phyloP scores from a whole-genome alignment of 164 flowering plant genomes.

The Dillenia turbinata region DNA sequence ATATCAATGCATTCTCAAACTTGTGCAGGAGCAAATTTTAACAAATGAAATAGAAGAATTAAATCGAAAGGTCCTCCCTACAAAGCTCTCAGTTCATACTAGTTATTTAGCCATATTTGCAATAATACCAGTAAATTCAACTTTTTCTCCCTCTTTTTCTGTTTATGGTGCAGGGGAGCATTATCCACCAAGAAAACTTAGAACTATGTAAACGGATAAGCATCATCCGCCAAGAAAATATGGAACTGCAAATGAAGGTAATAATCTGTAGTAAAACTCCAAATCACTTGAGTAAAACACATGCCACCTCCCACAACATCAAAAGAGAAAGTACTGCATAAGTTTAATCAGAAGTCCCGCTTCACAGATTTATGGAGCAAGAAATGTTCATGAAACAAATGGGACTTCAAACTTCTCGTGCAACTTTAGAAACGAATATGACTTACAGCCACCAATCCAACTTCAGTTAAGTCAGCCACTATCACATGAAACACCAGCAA shows the following conservation, averaged over 20 bases:
- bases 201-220: constrained; percentile 40
- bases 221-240: constrained; percentile 29
- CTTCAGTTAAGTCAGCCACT: constrained; percentile 50
- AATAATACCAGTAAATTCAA: too few species aligned
- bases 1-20: too few species aligned
- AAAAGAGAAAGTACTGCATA: too few species aligned
- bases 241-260: constrained; percentile 42
- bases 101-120: too few species aligned
- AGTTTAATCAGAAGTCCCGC: too few species aligned
- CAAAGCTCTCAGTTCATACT: not conserved
- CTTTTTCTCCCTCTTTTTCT: too few species aligned
- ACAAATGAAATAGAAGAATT: constrained; percentile 41
- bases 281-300: too few species aligned
- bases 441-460: constrained; percentile 20
- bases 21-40: constrained; percentile 36
- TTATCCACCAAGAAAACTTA: constrained; percentile 40
- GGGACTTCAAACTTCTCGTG: constrained; percentile 6
- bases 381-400: constrained; percentile 12
- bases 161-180: constrained; percentile 27
- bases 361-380: constrained; percentile 30
- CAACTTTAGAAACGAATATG: constrained; percentile 14
- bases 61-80: constrained; percentile 27
- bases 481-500: constrained; percentile 20
- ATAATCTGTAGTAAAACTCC: too few species aligned
- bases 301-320: too few species aligned